A percentile compares a stretch with the other conserved stretches of the same genome.
phyloP scores from a whole-genome alignment of 208 protist species.

The Crithidia sp. region DNA sequence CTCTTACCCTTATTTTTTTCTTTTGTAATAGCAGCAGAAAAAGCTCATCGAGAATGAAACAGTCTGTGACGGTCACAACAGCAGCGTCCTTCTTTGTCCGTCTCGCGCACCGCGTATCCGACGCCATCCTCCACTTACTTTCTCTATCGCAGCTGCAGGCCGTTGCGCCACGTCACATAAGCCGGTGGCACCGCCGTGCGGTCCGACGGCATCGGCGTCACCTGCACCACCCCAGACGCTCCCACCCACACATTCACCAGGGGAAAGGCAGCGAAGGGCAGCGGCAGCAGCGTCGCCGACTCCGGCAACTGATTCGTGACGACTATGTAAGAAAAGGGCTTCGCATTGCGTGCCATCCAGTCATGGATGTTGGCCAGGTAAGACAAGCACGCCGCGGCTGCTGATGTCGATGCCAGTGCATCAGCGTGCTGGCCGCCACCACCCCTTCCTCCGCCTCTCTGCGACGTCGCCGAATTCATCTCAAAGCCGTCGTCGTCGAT shows the following conservation, averaged over 20 bases:
- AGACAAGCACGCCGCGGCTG: conserved; percentile 27
- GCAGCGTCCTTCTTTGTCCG: not conserved
- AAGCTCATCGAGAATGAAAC: not conserved
- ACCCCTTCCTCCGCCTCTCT: not conserved
- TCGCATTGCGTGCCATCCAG: conserved; percentile 25
- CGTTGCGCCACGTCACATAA: conserved; percentile 45
- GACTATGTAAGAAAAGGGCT: conserved; percentile 46
- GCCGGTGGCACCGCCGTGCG: conserved; percentile 8
- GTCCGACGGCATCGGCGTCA: conserved; percentile 41
- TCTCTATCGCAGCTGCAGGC: conserved; percentile 27
- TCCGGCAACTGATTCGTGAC: conserved; percentile 47
- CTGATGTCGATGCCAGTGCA: conserved; percentile 15
- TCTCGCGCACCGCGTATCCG: not conserved
- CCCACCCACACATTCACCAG: conserved; percentile 50
- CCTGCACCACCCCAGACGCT: conserved; percentile 43
- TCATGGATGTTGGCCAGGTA: conserved; percentile 52
- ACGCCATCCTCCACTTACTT: not conserved
- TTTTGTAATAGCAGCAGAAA: too few relatives aligned
- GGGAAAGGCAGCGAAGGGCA: conserved; percentile 60
- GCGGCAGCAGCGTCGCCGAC: conserved; percentile 22
- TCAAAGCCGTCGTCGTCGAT: conserved; percentile 67
- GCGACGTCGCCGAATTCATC: not conserved
- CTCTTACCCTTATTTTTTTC: not conserved
- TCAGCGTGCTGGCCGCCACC: conserved; percentile 1
- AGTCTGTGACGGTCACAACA: too few relatives aligned